Percentiles rank a stretch among this genome's conserved stretches.
phyloP scores from a whole-genome alignment of 2,329 filamentous ascomycete species.

The Penicillium sp. region DNA sequence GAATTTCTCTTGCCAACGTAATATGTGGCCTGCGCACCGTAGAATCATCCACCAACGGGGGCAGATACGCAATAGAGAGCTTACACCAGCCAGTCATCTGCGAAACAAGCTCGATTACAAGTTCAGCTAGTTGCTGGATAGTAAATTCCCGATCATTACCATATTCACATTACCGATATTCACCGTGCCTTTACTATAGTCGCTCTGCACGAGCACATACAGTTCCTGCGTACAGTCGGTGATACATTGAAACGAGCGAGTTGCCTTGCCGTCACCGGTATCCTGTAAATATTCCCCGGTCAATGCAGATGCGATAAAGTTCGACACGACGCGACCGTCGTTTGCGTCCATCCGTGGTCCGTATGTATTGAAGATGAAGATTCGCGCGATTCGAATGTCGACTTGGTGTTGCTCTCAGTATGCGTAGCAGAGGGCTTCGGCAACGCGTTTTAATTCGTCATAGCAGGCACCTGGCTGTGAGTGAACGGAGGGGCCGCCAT shows the following conservation, averaged over 20 bases:
- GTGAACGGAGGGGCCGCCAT: slow-evolving; percentile 32
- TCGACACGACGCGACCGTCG: slow-evolving; percentile 36
- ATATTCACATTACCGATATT: slow-evolving; percentile 22
- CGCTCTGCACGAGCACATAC: slow-evolving; percentile 29
- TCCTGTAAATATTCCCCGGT: slow-evolving; percentile 25
- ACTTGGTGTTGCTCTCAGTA: slow-evolving; percentile 28
- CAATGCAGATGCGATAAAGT: slow-evolving; percentile 32
- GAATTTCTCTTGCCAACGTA: slow-evolving; percentile 23
- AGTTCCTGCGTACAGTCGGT: slow-evolving; percentile 32
- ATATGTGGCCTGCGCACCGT: slow-evolving; percentile 26
- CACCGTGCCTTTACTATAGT: slow-evolving; percentile 24
- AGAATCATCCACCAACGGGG: slow-evolving; percentile 4
- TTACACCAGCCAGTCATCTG: background rate
- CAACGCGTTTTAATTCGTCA: slow-evolving; percentile 44
- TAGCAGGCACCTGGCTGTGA: slow-evolving; percentile 40
- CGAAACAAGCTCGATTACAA: slow-evolving; percentile 21
- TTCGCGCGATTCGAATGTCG: slow-evolving; percentile 31
- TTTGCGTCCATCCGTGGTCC: slow-evolving; percentile 31
- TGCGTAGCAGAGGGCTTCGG: slow-evolving; percentile 39
- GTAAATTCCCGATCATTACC: slow-evolving; percentile 31
- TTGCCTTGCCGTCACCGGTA: slow-evolving; percentile 31
- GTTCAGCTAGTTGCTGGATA: slow-evolving; percentile 29
- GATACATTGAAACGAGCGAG: slow-evolving; percentile 34
- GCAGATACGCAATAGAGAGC: slow-evolving; percentile 8
- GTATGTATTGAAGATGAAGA: slow-evolving; percentile 35